A percentile compares a stretch with the other conserved stretches of the same genome.
Evolutionary conservation across 139 green algal genomes (phyloP).

Genomic region (Ettlia oleoabundans): DNA sequence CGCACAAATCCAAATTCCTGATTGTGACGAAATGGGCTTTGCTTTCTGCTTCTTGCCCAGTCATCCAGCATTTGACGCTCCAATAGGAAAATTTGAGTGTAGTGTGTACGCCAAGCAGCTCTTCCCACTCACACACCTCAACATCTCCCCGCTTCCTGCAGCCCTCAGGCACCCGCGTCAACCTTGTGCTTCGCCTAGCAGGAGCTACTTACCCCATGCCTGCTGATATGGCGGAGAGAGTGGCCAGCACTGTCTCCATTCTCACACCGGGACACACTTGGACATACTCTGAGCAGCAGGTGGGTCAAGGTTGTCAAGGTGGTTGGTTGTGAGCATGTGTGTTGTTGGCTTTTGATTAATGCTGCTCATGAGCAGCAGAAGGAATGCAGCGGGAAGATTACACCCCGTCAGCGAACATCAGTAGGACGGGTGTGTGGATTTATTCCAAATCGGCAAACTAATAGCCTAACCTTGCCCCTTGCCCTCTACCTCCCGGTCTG

Average conservation of each 20-base stretch:
- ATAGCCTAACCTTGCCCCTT: background rate
- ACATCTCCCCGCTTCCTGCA: too few relatives aligned
- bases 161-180: background rate
- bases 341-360: background rate
- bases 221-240: background rate
- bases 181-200: background rate
- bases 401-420: too few relatives aligned
- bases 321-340: background rate
- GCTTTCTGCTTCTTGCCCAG: background rate
- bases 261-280: background rate
- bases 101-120: too few relatives aligned
- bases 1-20: too few relatives aligned
- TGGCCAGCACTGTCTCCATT: background rate
- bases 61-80: too few relatives aligned
- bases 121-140: background rate
- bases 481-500: background rate
- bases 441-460: background rate
- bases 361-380: background rate
- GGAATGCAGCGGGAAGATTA: too few relatives aligned
- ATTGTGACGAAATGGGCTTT: too few relatives aligned
- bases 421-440: too few relatives aligned
- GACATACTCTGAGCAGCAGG: constrained; percentile 1
- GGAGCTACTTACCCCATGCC: background rate
- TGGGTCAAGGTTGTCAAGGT: background rate
- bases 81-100: too few relatives aligned